Conservation (phyloP, 2,329 filamentous ascomycete species). For the Pezicula radicicola region DNA sequence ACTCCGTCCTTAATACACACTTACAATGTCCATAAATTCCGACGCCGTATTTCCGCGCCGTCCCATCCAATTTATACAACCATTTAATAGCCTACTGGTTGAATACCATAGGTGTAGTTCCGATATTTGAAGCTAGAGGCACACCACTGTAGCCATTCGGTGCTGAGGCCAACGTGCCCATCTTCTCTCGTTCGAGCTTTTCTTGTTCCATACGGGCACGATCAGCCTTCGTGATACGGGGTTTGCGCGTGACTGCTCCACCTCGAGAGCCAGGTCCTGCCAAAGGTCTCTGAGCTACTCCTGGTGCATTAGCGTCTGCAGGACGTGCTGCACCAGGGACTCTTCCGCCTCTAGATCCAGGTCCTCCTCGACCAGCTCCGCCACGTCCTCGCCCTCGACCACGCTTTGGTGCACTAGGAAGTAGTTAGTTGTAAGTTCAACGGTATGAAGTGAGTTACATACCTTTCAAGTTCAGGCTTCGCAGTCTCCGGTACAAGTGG, state of each 20-base stretch:
- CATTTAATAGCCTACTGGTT: conserved; percentile 17
- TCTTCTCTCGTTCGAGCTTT: conserved; percentile 68
- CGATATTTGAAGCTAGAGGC: conserved; percentile 21
- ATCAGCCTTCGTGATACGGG: conserved; percentile 82
- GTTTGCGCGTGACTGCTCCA: conserved; percentile 72
- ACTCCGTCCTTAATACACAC: too few species aligned
- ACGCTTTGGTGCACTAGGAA: conserved; percentile 64
- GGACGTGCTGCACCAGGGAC: conserved; percentile 6
- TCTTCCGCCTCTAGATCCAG: conserved; percentile 3
- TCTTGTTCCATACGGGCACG: conserved; percentile 78
- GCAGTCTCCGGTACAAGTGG: conserved; percentile 85
- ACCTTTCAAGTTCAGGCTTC: conserved; percentile 61
- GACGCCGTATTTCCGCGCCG: too few species aligned
- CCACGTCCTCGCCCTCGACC: conserved; percentile 47
- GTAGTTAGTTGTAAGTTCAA: conserved; percentile 31
- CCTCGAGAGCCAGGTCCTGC: conserved; percentile 69
- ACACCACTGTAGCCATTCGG: conserved; percentile 23
- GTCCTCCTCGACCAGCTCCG: conserved; percentile 56
- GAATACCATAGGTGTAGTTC: conserved; percentile 30
- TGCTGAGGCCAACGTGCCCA: conserved; percentile 25
- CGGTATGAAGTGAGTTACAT: conserved; percentile 6
- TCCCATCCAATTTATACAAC: neutral
- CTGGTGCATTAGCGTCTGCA: conserved; percentile 39
- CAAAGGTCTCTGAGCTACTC: conserved; percentile 31
- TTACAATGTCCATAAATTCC: conserved; percentile 5